A percentile compares a stretch with the other conserved stretches of the same genome.
phyloP scores from a whole-genome alignment of 2,329 filamentous ascomycete species.

The Hypoxylon rubiginosum region DNA sequence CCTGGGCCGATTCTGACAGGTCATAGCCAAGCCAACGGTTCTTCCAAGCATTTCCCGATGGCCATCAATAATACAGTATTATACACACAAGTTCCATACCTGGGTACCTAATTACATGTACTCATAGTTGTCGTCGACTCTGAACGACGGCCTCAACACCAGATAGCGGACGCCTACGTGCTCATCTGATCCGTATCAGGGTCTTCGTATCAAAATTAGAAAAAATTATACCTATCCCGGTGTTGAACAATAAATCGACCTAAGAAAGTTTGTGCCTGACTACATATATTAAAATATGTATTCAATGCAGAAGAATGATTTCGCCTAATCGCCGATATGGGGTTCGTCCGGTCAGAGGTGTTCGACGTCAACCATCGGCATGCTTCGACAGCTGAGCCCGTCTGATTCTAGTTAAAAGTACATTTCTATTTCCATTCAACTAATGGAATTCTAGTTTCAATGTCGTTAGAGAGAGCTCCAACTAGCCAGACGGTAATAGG shows the following conservation, averaged over 20 bases:
- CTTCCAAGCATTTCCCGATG: constrained; percentile 24
- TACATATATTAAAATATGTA: background rate
- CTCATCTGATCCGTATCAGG: background rate
- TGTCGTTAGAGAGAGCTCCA: background rate
- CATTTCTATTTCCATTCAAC: background rate
- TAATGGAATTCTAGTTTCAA: background rate
- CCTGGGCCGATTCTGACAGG: constrained; percentile 29
- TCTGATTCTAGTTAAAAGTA: background rate
- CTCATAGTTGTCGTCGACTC: background rate
- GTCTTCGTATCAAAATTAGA: background rate
- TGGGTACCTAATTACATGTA: too few species aligned
- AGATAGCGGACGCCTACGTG: background rate
- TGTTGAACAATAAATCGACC: too few species aligned
- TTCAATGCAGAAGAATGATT: background rate
- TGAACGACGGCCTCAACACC: background rate
- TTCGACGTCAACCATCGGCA: background rate
- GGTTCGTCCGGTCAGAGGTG: background rate
- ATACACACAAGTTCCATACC: background rate
- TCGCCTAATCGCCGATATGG: background rate
- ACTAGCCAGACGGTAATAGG: background rate
- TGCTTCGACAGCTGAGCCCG: background rate
- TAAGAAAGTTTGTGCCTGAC: too few species aligned
- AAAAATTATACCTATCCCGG: too few species aligned
- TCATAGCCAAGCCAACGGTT: constrained; percentile 38
- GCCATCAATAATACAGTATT: background rate